Conservation (phyloP, 2,329 filamentous ascomycete genomes). For the Daldinia sp. region DNA sequence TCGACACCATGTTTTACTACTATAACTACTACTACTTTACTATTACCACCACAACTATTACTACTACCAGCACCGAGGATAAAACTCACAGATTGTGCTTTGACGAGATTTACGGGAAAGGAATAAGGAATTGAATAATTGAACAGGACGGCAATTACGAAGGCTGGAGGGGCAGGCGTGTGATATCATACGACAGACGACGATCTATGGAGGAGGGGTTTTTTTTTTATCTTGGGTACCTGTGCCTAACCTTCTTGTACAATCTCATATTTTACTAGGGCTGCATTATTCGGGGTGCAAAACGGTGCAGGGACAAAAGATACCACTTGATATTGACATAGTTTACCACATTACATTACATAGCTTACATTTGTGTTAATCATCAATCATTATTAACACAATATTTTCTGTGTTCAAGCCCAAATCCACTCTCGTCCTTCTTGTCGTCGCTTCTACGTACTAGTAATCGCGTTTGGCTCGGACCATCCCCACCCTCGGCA, state of each 20-base stretch:
- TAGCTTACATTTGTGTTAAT: constrained; percentile 2
- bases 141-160: background rate
- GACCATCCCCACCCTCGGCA: background rate
- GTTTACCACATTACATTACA: constrained; percentile 1
- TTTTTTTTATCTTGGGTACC: constrained; percentile 5
- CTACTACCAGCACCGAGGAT: background rate
- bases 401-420: too few relatives aligned
- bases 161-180: background rate
- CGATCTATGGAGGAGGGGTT: constrained; percentile 4
- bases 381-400: background rate
- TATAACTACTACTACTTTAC: background rate
- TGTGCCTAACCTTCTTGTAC: constrained; percentile 34
- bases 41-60: constrained; percentile 2
- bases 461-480: background rate
- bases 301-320: constrained; percentile 35
- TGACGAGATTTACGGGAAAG: constrained; percentile 1
- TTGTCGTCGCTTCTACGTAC: background rate
- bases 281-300: constrained; percentile 38
- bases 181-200: constrained; percentile 3
- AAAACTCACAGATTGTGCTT: constrained; percentile 8
- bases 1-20: constrained; percentile 29
- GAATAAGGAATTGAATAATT: constrained; percentile 5
- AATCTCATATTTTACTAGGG: constrained; percentile 27
- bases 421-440: background rate
- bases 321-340: constrained; percentile 38